Conservation (phyloP, 768 basidiomycete species). For the Lactarius evosmus region DNA sequence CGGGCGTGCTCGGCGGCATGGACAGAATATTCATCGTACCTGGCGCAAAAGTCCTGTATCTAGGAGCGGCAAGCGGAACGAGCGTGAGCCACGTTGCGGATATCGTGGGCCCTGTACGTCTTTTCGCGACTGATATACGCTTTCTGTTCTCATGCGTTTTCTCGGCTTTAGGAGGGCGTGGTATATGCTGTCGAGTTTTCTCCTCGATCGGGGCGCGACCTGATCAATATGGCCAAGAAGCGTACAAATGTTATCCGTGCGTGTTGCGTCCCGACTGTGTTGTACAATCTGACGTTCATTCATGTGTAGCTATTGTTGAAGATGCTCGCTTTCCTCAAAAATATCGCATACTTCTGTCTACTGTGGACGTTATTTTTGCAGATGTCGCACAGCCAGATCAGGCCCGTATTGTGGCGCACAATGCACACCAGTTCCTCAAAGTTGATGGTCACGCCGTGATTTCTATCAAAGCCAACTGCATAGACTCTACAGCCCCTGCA, state of each 20-base stretch:
- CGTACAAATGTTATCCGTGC: constrained; percentile 97
- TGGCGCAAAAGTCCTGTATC: constrained; percentile 93
- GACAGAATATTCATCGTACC: constrained; percentile 91
- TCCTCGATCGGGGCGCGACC: constrained; percentile 90
- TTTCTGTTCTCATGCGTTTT: constrained; percentile 24
- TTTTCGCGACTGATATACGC: not conserved
- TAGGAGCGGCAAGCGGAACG: constrained; percentile 97
- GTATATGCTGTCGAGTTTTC: constrained; percentile 99
- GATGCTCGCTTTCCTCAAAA: constrained; percentile 95
- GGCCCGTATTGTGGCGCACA: constrained; percentile 91
- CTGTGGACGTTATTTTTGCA: constrained; percentile 97
- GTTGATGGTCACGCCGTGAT: constrained; percentile 90
- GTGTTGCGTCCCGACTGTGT: constrained; percentile 33
- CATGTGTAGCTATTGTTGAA: constrained; percentile 79
- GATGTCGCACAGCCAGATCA: constrained; percentile 99
- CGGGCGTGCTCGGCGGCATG: constrained; percentile 93
- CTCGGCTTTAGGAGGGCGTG: constrained; percentile 68
- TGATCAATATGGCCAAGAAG: constrained; percentile 99
- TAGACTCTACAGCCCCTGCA: constrained; percentile 92
- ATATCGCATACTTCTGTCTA: constrained; percentile 94
- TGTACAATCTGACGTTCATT: not conserved
- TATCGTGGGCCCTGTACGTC: constrained; percentile 89
- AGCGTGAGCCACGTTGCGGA: constrained; percentile 99
- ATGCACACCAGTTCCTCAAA: constrained; percentile 95
- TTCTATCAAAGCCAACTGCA: constrained; percentile 98